Percentiles rank a stretch among this genome's conserved stretches.
These are phyloP conservation scores for Puya raimondii DNA, from an alignment of 176 grass and related monocot genomes.

Conservation along the genomic window DNA sequence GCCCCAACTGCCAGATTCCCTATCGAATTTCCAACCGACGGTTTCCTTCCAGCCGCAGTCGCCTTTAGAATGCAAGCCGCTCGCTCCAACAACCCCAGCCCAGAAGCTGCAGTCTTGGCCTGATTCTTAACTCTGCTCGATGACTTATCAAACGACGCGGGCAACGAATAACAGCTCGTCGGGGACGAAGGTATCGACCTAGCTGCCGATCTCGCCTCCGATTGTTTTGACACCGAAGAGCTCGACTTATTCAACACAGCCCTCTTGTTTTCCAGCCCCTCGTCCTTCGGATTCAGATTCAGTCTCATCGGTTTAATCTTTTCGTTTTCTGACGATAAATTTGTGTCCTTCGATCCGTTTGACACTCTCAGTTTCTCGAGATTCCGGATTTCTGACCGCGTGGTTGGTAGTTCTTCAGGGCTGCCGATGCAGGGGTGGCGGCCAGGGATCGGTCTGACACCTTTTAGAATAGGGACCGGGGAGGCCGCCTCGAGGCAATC, in stretches of 20 bases:
- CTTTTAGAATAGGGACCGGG: conserved; percentile 71
- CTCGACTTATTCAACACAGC: conserved; percentile 17
- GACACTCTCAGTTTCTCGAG: conserved; percentile 1
- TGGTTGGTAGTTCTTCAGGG: conserved; percentile 22
- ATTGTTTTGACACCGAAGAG: conserved; percentile 29
- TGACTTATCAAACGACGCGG: conserved; percentile 23
- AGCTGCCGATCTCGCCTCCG: conserved; percentile 13
- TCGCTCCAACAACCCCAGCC: conserved; percentile 28
- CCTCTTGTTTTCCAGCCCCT: conserved; percentile 24
- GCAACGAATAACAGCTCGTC: conserved; percentile 18
- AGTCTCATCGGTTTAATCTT: conserved; percentile 26
- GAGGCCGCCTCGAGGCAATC: conserved; percentile 57
- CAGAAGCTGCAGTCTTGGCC: conserved; percentile 21
- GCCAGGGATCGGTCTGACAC: conserved; percentile 63
- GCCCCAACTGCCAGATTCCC: conserved; percentile 9
- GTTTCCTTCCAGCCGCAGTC: conserved; percentile 25
- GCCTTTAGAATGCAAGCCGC: conserved; percentile 30
- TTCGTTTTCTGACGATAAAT: conserved; percentile 3
- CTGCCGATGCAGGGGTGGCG: conserved; percentile 61
- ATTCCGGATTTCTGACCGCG: background rate
- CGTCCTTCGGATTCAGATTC: conserved; percentile 14
- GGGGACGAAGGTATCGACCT: conserved; percentile 35
- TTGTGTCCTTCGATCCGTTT: background rate
- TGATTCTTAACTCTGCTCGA: conserved; percentile 23
- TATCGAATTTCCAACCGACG: conserved; percentile 13